phyloP scores from a whole-genome alignment of 805 yeast genomes.

The Saccharomycopsis sp. region DNA sequence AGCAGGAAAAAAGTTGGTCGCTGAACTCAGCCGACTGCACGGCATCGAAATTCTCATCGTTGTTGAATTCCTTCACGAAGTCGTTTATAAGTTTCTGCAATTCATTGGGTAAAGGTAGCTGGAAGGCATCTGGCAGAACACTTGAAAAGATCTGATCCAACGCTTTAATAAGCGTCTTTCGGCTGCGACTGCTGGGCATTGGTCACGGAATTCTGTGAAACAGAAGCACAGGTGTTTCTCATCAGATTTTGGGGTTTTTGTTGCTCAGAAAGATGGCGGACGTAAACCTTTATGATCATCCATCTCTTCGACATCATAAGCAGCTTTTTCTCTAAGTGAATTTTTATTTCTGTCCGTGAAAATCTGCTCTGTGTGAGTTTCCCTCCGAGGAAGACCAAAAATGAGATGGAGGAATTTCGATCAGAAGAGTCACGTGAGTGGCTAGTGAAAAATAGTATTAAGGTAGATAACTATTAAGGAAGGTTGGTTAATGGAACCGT shows the following conservation, averaged over 20 bases:
- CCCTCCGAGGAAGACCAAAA: background rate
- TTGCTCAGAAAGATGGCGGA: too few relatives aligned
- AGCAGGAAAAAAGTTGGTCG: conserved; percentile 7
- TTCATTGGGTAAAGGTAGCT: conserved; percentile 6
- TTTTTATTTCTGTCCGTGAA: background rate
- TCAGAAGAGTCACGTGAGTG: too few relatives aligned
- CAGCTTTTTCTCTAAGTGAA: background rate
- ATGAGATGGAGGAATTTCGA: background rate
- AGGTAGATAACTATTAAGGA: too few relatives aligned
- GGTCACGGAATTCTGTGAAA: background rate
- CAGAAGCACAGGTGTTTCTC: too few relatives aligned
- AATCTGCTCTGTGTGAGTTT: background rate
- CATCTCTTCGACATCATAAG: background rate
- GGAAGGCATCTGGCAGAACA: background rate
- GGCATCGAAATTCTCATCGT: conserved; percentile 5
- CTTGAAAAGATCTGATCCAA: conserved; percentile 11
- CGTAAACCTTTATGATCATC: background rate
- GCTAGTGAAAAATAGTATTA: too few relatives aligned
- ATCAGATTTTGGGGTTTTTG: too few relatives aligned
- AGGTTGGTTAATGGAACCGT: too few relatives aligned
- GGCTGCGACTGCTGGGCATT: background rate
- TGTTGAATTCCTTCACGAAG: conserved; percentile 4
- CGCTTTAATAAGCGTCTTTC: conserved; percentile 8
- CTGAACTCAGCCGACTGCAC: conserved; percentile 4
- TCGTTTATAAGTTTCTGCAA: conserved; percentile 5